Evolutionary conservation across 768 basidiomycete species (phyloP).

Genomic region (Cantharellus anzutake): DNA sequence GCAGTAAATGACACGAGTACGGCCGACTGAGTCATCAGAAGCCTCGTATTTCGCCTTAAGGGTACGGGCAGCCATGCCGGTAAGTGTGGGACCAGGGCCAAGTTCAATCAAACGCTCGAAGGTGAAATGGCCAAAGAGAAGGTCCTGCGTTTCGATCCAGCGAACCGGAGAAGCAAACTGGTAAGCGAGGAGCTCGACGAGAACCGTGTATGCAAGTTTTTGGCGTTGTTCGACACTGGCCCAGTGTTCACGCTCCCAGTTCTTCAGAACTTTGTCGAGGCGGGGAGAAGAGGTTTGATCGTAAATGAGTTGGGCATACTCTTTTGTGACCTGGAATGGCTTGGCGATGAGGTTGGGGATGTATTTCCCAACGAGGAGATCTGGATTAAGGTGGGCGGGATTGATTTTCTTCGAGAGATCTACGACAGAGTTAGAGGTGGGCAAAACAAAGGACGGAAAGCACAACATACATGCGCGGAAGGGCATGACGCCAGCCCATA

Average conservation of each 20-base stretch:
- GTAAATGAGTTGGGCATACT: slow-evolving; percentile 88
- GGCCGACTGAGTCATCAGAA: slow-evolving; percentile 68
- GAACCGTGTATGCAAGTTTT: slow-evolving; percentile 85
- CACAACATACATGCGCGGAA: slow-evolving; percentile 83
- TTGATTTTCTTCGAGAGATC: slow-evolving; percentile 98
- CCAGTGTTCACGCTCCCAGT: slow-evolving; percentile 90
- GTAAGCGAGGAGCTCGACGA: slow-evolving; percentile 92
- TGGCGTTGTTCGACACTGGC: slow-evolving; percentile 63
- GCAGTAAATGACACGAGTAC: slow-evolving; percentile 66
- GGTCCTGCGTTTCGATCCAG: slow-evolving; percentile 98
- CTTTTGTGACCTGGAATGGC: slow-evolving; percentile 64
- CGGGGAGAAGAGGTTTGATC: slow-evolving; percentile 92
- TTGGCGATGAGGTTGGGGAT: slow-evolving; percentile 91
- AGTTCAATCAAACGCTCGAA: slow-evolving; percentile 93
- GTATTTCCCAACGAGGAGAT: slow-evolving; percentile 86
- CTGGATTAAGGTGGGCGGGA: slow-evolving; percentile 74
- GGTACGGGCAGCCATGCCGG: slow-evolving; percentile 84
- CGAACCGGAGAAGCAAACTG: slow-evolving; percentile 97
- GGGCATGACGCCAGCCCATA: slow-evolving; percentile 96
- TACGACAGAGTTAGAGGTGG: slow-evolving; percentile 14
- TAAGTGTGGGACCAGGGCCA: slow-evolving; percentile 89
- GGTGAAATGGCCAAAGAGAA: slow-evolving; percentile 64
- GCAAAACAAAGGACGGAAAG: not conserved
- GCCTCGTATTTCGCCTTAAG: slow-evolving; percentile 87
- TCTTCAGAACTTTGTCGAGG: slow-evolving; percentile 83